These are phyloP conservation scores for Stachybotrys elegans DNA, from an alignment of 2,329 filamentous ascomycete species.

Conservation along the genomic window DNA sequence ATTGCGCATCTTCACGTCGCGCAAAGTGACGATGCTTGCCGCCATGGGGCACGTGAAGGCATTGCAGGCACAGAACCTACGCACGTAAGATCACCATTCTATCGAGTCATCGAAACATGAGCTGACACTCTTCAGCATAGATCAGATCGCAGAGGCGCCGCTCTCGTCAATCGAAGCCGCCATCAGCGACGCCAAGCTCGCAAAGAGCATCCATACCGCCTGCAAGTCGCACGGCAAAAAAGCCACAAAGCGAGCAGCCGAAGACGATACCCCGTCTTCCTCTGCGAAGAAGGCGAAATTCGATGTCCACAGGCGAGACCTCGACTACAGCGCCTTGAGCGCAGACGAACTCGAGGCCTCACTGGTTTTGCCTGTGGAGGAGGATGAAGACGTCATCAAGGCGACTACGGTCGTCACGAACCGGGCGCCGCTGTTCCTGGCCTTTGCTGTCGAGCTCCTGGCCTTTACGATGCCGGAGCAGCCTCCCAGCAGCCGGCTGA, in stretches of 20 bases:
- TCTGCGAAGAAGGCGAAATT: conserved; percentile 25
- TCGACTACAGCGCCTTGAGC: conserved; percentile 35
- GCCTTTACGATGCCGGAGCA: conserved; percentile 83
- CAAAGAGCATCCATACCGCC: conserved; percentile 45
- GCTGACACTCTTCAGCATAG: conserved; percentile 35
- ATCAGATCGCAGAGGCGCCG: conserved; percentile 48
- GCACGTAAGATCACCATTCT: conserved; percentile 38
- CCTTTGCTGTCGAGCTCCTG: conserved; percentile 69
- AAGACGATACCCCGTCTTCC: conserved; percentile 11
- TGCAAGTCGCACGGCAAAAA: conserved; percentile 49
- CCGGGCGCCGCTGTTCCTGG: conserved; percentile 74
- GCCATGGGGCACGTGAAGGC: conserved; percentile 55
- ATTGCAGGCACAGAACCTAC: conserved; percentile 48
- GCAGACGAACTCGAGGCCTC: conserved; percentile 59
- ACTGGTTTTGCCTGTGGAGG: conserved; percentile 52
- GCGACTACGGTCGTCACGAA: conserved; percentile 64
- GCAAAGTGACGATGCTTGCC: conserved; percentile 54
- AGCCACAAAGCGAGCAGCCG: conserved; percentile 23
- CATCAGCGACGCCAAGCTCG: conserved; percentile 42
- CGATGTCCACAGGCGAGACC: conserved; percentile 26
- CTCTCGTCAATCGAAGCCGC: conserved; percentile 38
- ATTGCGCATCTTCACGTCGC: conserved; percentile 53
- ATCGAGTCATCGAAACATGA: background rate
- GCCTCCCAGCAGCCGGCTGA: conserved; percentile 76
- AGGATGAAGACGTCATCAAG: conserved; percentile 55